Conservation (phyloP, 148 eudicot species). For the Amaranthus hypochondriacus region DNA sequence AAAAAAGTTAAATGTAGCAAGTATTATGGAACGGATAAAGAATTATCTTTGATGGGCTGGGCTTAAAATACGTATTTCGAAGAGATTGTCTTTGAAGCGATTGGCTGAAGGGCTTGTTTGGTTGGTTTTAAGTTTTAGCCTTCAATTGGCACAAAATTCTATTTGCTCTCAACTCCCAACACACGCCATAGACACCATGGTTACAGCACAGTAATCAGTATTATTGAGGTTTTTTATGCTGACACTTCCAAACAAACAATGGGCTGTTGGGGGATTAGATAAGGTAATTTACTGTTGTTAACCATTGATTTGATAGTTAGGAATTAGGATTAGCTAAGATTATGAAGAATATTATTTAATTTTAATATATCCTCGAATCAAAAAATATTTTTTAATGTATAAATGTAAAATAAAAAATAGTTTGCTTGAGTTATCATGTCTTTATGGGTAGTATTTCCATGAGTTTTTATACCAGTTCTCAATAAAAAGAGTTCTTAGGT, state of each 20-base stretch:
- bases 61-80: no score
- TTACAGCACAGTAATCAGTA: neutral
- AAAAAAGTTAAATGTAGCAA: no score
- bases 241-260: slow-evolving; percentile 17
- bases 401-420: no score
- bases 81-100: no score
- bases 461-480: no score
- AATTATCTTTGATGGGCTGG: no score
- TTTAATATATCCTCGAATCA: neutral
- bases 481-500: no score
- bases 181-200: slow-evolving; percentile 19
- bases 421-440: no score
- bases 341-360: neutral
- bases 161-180: slow-evolving; percentile 20
- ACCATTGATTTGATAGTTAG: neutral
- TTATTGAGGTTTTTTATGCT: neutral
- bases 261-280: neutral
- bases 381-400: no score
- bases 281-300: neutral
- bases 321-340: neutral
- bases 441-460: no score
- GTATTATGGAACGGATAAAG: no score
- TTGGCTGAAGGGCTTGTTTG: slow-evolving; percentile 19
- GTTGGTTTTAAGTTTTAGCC: slow-evolving; percentile 15
- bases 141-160: slow-evolving; percentile 17